Conservation (phyloP, 2,329 filamentous ascomycete species). For the Pestalotiopsis sp. region DNA sequence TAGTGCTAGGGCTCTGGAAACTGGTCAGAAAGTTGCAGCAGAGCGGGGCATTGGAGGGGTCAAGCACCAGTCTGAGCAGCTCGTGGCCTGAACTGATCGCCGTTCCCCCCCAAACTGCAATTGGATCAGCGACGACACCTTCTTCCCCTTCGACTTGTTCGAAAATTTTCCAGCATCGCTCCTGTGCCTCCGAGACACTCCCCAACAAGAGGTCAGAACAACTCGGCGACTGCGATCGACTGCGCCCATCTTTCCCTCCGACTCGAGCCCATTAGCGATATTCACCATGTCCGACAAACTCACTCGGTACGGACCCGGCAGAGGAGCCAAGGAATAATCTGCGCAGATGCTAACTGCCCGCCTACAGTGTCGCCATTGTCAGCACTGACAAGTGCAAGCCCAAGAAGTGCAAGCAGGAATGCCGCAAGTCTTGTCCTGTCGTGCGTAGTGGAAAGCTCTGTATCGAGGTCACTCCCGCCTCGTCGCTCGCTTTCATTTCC, state of each 20-base stretch:
- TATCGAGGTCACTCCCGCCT: constrained; percentile 87
- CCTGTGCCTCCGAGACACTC: neutral
- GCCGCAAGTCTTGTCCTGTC: constrained; percentile 97
- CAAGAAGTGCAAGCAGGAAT: constrained; percentile 99
- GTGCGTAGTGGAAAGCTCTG: constrained; percentile 96
- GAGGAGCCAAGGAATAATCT: neutral
- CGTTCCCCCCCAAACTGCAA: neutral
- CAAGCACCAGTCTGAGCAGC: neutral
- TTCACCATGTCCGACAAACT: constrained; percentile 56
- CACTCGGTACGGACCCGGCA: constrained; percentile 71
- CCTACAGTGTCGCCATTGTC: constrained; percentile 86
- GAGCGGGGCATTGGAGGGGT: neutral
- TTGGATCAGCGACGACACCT: neutral
- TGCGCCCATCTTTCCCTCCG: neutral
- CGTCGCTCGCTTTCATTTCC: constrained; percentile 97
- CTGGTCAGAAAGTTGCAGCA: neutral
- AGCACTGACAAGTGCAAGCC: constrained; percentile 98
- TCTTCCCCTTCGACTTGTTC: neutral
- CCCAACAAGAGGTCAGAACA: neutral
- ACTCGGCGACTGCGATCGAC: neutral
- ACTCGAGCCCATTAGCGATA: neutral
- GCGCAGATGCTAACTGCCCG: constrained; percentile 36
- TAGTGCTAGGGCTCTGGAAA: neutral
- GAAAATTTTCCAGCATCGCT: neutral
- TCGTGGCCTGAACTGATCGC: neutral